Percentiles rank a stretch among this genome's conserved stretches.
Evolutionary conservation across 257 asterid species (phyloP).

Genomic region (Parsonsia alboflavescens): DNA sequence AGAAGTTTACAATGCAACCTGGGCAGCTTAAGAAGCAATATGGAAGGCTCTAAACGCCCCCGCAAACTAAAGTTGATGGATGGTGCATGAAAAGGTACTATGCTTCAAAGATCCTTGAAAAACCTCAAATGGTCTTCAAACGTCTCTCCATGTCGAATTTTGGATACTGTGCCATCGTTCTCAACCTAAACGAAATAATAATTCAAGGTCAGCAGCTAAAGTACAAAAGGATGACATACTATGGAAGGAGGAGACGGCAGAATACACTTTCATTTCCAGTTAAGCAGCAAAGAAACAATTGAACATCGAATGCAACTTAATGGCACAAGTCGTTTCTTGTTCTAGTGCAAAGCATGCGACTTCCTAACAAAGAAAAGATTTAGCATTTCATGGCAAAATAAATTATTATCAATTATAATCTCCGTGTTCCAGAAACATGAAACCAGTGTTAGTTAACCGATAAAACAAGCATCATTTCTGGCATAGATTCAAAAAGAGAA

Average conservation of each 20-base stretch:
- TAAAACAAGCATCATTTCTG: not conserved
- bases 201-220: not conserved
- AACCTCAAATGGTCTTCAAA: conserved; percentile 77
- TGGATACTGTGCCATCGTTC: conserved; percentile 71
- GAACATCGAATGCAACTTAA: not conserved
- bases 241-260: not conserved
- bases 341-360: not conserved
- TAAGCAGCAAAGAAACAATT: not conserved
- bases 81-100: not conserved
- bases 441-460: not conserved
- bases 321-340: not conserved
- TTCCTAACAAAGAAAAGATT: too few relatives aligned
- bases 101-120: conserved; percentile 60
- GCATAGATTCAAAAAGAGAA: not conserved
- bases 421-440: not conserved
- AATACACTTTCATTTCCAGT: not conserved
- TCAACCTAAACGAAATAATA: conserved; percentile 47
- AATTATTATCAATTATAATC: not conserved
- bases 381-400: not conserved
- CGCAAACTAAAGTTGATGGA: not conserved
- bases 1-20: not conserved
- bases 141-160: conserved; percentile 79
- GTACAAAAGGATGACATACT: not conserved
- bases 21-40: not conserved
- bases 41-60: not conserved